These are phyloP conservation scores for Macadamia integrifolia DNA, from an alignment of 164 flowering plant genomes.

Conservation along the genomic window DNA sequence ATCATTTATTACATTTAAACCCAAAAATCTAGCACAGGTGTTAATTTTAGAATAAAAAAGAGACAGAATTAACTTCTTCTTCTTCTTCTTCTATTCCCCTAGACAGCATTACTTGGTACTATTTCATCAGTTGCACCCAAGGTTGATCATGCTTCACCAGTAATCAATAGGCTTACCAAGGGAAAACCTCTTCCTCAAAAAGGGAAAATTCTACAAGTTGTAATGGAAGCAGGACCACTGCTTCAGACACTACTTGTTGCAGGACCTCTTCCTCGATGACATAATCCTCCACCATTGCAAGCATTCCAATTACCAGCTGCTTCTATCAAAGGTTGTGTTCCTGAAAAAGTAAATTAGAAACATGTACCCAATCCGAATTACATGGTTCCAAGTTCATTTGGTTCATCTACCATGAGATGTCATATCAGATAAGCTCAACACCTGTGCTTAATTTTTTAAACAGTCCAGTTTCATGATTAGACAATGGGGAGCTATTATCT, in stretches of 20 bases:
- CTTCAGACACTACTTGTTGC: constrained; percentile 72
- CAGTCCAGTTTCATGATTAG: constrained; percentile 18
- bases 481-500: constrained; percentile 10
- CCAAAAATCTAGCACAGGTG: no score
- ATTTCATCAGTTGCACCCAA: constrained; percentile 4
- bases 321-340: constrained; percentile 23
- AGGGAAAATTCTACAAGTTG: constrained; percentile 67
- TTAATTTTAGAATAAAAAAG: no score
- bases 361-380: constrained; percentile 7
- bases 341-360: constrained; percentile 9
- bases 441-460: constrained; percentile 32
- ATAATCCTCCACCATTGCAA: constrained; percentile 57
- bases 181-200: constrained; percentile 58
- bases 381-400: constrained; percentile 11
- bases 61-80: no score
- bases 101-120: not conserved
- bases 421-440: constrained; percentile 29
- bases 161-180: constrained; percentile 32
- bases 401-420: constrained; percentile 14
- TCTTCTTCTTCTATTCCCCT: no score
- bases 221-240: constrained; percentile 70
- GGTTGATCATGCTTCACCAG: constrained; percentile 23
- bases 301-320: constrained; percentile 36
- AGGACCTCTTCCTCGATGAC: constrained; percentile 74
- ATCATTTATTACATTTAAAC: no score